Conservation (phyloP, 164 flowering plant species). For the Litsea cubeba region DNA sequence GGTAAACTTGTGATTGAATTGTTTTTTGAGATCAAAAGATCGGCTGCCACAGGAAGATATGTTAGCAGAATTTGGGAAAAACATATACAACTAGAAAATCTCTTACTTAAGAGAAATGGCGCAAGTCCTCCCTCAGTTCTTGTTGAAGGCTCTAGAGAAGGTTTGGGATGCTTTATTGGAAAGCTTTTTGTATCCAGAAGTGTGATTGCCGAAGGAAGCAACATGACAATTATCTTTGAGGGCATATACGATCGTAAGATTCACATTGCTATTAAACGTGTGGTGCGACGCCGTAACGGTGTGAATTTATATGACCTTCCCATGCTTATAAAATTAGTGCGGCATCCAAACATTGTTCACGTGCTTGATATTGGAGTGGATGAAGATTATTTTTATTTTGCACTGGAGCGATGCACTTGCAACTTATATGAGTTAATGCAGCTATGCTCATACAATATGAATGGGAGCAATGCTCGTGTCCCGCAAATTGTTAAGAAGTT, state of each 20-base stretch:
- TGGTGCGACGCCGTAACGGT: conserved; percentile 69
- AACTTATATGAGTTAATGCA: conserved; percentile 60
- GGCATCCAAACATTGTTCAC: conserved; percentile 83
- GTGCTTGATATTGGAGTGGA: conserved; percentile 86
- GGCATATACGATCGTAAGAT: conserved; percentile 59
- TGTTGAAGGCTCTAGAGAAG: neutral
- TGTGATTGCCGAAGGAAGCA: conserved; percentile 93
- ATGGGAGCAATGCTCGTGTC: conserved; percentile 15
- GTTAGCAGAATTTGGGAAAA: too few relatives aligned
- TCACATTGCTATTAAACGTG: conserved; percentile 84
- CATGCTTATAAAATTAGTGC: conserved; percentile 79
- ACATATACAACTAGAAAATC: too few relatives aligned
- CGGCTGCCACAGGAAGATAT: too few relatives aligned
- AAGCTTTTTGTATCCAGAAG: conserved; percentile 48
- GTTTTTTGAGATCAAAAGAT: too few relatives aligned
- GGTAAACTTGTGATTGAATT: too few relatives aligned
- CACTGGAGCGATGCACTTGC: conserved; percentile 81
- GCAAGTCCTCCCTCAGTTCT: too few relatives aligned
- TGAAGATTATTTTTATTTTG: conserved; percentile 76
- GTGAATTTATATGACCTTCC: conserved; percentile 79
- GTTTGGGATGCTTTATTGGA: conserved; percentile 56
- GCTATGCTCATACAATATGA: conserved; percentile 15
- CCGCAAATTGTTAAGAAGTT: conserved; percentile 26
- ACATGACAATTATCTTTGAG: conserved; percentile 82
- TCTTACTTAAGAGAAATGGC: too few relatives aligned